Percentiles rank a stretch among this genome's conserved stretches.
Evolutionary conservation across 1,139 yeast genomes (phyloP).

Genomic region (Sugiyamaella castrensis): DNA sequence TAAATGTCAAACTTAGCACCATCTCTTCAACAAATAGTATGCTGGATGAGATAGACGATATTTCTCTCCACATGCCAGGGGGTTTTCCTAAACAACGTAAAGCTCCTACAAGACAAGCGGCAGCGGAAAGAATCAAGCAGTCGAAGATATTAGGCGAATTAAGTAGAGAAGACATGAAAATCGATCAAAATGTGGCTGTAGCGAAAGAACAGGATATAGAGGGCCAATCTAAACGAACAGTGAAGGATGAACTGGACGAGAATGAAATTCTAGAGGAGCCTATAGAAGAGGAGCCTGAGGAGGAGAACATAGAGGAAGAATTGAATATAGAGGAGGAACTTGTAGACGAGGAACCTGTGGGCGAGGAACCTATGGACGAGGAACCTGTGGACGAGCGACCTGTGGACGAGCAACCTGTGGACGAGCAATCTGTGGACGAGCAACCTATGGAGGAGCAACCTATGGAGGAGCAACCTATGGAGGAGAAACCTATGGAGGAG

Average conservation of each 20-base stretch:
- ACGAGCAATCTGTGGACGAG: not conserved
- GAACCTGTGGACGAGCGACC: conserved; percentile 3
- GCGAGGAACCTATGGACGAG: conserved; percentile 17
- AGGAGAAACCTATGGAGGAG: not conserved
- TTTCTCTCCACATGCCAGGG: conserved; percentile 7
- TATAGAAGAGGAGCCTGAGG: conserved; percentile 16
- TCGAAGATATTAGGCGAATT: not conserved
- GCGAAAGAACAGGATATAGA: conserved; percentile 23
- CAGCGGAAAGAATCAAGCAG: not conserved
- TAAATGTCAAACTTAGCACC: not conserved
- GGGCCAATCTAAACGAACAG: conserved; percentile 23
- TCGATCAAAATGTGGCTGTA: conserved; percentile 7
- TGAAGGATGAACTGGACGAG: conserved; percentile 21
- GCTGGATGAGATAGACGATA: conserved; percentile 5
- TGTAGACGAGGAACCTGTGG: conserved; percentile 1
- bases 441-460: not conserved
- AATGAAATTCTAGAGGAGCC: conserved; percentile 2
- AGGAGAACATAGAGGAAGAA: conserved; percentile 20
- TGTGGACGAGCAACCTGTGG: not conserved
- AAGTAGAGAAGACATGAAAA: conserved; percentile 10
- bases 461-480: not conserved
- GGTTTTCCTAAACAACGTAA: conserved; percentile 3
- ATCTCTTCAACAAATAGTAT: not conserved
- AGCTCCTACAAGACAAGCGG: not conserved
- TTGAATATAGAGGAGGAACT: conserved; percentile 9